Percentiles rank a stretch among this genome's conserved stretches.
phyloP scores from a whole-genome alignment of 164 flowering plant species.

The Stephania japonica region DNA sequence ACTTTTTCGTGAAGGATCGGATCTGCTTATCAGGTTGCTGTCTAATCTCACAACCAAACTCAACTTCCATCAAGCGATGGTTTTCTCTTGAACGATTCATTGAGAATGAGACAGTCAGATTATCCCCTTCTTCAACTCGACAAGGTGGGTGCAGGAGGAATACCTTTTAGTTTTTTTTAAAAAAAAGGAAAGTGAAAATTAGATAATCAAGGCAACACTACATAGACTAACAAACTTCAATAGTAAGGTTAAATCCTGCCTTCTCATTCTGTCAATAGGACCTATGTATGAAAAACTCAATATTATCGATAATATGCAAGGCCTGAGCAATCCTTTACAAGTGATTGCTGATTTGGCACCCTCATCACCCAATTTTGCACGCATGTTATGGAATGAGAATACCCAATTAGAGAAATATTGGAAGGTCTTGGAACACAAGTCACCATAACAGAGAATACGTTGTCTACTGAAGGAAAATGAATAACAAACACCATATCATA shows the following conservation, averaged over 20 bases:
- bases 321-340: neutral
- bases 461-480: neutral
- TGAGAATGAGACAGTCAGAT: conserved; percentile 39
- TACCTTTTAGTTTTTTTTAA: conserved; percentile 52
- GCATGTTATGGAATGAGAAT: too few species aligned
- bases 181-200: neutral
- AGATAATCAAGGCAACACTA: neutral
- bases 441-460: neutral
- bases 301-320: neutral
- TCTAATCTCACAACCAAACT: conserved; percentile 47
- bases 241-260: neutral
- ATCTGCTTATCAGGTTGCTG: conserved; percentile 44
- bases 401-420: neutral
- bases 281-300: neutral
- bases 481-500: neutral
- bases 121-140: conserved; percentile 45
- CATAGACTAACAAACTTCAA: neutral
- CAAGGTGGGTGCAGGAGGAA: conserved; percentile 67
- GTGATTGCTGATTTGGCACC: neutral
- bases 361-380: neutral
- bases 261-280: neutral
- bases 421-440: neutral
- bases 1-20: conserved; percentile 46
- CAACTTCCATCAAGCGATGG: conserved; percentile 88
- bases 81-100: conserved; percentile 85